Evolutionary conservation across 2,329 filamentous ascomycete genomes (phyloP), one percentile per base, ranked within the genome.

Genomic region (Bipolaris gigantea): DNA sequence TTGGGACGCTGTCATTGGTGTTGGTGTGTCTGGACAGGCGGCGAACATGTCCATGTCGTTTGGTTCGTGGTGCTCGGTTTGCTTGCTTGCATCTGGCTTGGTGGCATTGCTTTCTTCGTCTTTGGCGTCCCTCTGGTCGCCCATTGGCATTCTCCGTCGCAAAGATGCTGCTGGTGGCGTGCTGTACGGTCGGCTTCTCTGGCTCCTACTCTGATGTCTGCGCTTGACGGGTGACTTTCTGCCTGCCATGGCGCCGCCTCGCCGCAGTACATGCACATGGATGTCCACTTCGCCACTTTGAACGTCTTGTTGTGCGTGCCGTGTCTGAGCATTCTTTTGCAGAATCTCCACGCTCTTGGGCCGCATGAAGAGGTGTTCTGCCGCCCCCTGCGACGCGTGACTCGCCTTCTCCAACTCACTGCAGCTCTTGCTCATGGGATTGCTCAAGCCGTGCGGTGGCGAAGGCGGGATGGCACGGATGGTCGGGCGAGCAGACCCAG

Each of bases 381-480:
- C 16, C 25, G n/a, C 25, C 10, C 8, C 25, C 19, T 16, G 25
- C 10, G 21, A 3, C 18, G 13, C 8, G 16, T 23, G 2, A 30
- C 39, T 21, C 18, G 55, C 46, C 3, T 48, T 43, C 3, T 46
- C 57, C 7, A 38, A 33, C 21, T 38, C 33, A 38, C 50, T 58
- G 18, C 50, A 48, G 4, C 58, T 53, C 1, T 21, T 33, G 9
- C 41, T 38, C 16, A 57, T 40, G 9, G 51, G 59, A 8, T 57
- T 58, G 32, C 23, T 46, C 44, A 48, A 23, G 15, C 58, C 64
- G 2, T 59, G 55, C 8, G 60, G 54, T 11, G 67, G 68, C 11
- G 67, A 71, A 8, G 68, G 67, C 8, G 64, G 60, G 25, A 72
- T 65, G 27, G 60, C 59, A 21, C 68, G 66, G 40, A 72, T 69